Evolutionary conservation across 2,329 filamentous ascomycete species (phyloP), one percentile per base, ranked within the genome.

Genomic region (Chrysoporthe puriensis): DNA sequence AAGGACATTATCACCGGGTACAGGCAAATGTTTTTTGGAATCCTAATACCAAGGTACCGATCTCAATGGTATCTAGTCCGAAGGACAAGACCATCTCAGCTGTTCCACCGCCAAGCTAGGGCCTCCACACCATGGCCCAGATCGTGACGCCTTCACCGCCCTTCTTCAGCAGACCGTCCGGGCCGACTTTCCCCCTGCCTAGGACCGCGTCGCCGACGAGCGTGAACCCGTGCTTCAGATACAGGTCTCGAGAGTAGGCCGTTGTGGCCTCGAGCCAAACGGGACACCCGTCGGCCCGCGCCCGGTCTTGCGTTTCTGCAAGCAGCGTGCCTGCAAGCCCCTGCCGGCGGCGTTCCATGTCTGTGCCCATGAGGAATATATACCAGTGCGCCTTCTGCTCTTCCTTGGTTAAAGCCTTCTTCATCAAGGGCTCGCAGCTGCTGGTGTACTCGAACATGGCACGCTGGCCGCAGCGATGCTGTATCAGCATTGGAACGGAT

Each of bases 241-340:
- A 66, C 40, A 66, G 64, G 16, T 61, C 18, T 7, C 42, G 48
- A 7, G 64, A 66, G 9, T 14, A 0, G 8, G 40, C 26, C 4
- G 59, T 66, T n/a, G 50, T 66, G 21, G 64, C 59, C 42, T 66
- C 64, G 3, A 66, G 59, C 64, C 64, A 66, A 16, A 66, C 11
- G 2, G 64, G 59, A 2, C 34, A 18, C 58, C 59, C 58, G 14
- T 62, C 59, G 4, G 14, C n/a, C 13, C 50, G 42, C 6, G 50
- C 64, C 11, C 18, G 48, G n/a, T 62, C 50, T 42, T 66, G 50
- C 26, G 58, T 26, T 16, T 62, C 13, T n/a, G 8, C 18, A 4
- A 66, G 40, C 26, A 66, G 16, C 4, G 50, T 40, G 42, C 58
- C 34, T 3, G 50, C 58, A 42, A 46, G 32, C 1, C 59, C 64